Evolutionary conservation across 1,284 basidiomycete species (phyloP).

Genomic region (Ganoderma multipileum): DNA sequence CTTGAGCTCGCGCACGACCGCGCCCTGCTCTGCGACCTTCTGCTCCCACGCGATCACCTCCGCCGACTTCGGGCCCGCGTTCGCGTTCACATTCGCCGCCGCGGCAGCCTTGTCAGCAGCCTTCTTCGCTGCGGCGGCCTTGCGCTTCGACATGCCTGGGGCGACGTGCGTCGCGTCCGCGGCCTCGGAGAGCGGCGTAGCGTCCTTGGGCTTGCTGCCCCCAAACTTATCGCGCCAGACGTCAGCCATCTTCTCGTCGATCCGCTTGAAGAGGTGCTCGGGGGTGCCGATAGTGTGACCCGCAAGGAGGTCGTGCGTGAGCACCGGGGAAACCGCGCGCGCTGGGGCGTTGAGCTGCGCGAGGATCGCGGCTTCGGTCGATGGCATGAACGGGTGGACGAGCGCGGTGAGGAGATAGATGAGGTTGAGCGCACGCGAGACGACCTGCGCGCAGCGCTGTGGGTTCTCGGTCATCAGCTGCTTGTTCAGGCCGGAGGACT

Average conservation of each 20-base stretch:
- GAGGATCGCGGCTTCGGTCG: slow-evolving; percentile 84
- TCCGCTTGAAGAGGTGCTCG: slow-evolving; percentile 92
- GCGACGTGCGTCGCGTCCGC: slow-evolving; percentile 50
- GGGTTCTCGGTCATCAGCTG: slow-evolving; percentile 85
- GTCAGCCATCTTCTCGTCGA: slow-evolving; percentile 91
- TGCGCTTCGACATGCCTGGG: slow-evolving; percentile 59
- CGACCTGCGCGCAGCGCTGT: slow-evolving; percentile 87
- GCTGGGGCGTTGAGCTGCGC: slow-evolving; percentile 91
- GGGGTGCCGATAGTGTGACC: slow-evolving; percentile 90
- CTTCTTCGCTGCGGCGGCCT: slow-evolving; percentile 51
- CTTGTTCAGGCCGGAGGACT: slow-evolving; percentile 92
- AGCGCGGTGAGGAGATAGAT: slow-evolving; percentile 91
- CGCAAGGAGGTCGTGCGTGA: slow-evolving; percentile 84
- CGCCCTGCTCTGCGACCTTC: slow-evolving; percentile 79
- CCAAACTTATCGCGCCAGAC: slow-evolving; percentile 84
- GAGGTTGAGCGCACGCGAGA: slow-evolving; percentile 91
- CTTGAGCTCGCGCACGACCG: slow-evolving; percentile 72
- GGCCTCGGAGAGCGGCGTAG: slow-evolving; percentile 39
- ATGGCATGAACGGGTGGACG: slow-evolving; percentile 97
- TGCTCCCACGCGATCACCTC: slow-evolving; percentile 71
- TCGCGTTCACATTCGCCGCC: slow-evolving; percentile 35
- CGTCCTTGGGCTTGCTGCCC: slow-evolving; percentile 43
- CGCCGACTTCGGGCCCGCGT: slow-evolving; percentile 61
- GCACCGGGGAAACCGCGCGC: slow-evolving; percentile 71
- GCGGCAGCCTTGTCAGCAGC: slow-evolving; percentile 40